Evolutionary conservation across 306 rosid genomes (phyloP), one percentile per base, ranked within the genome.

Genomic region (Vicia villosa): DNA sequence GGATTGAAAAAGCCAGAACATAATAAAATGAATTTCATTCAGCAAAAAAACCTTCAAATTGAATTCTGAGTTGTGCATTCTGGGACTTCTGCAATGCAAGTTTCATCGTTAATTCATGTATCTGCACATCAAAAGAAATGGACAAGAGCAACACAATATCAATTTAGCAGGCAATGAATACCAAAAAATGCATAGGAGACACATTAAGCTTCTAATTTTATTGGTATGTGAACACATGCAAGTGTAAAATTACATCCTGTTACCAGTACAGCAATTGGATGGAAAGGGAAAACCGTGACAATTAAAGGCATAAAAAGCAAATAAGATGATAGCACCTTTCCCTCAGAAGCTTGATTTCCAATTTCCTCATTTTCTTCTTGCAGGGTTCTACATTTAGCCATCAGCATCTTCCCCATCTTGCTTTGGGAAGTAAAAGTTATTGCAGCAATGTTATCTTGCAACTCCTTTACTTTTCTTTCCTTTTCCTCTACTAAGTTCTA

Each of bases 261-360:
- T 38, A 51, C 51, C 37, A 43, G 32, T 30, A 66, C 26, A 8
- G 38, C 8, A 22, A 20, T 42, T 22, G 63, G 52, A 24, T 30
- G 47, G 16, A 56, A 43, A 61, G 13, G 64, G 45, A 28, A 51
- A 28, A 10, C 8, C 22, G n/a, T 15, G 51, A 74, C 49, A 47
- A 56, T 4, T 22, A 19, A 22, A 40, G 72, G 69, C 46, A 57
- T 10, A 24, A 61, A n/a, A n/a, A 14, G 52, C 50, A 79, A 52
- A 78, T 40, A 54, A 43, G 52, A 66, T 24, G 17, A 40, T 10
- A 13, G 52, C 66, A 94, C 98, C 98, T 94, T 94, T 62, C 97
- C 98, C 84, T 94, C 98, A n/a, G 98, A 83, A 78, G 98, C 98
- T 80, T 88, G 97, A 80, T 88, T 90, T 80, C 98, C 98, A 47